Conservation (phyloP, 768 basidiomycete genomes). For the Mycena vulgaris region DNA sequence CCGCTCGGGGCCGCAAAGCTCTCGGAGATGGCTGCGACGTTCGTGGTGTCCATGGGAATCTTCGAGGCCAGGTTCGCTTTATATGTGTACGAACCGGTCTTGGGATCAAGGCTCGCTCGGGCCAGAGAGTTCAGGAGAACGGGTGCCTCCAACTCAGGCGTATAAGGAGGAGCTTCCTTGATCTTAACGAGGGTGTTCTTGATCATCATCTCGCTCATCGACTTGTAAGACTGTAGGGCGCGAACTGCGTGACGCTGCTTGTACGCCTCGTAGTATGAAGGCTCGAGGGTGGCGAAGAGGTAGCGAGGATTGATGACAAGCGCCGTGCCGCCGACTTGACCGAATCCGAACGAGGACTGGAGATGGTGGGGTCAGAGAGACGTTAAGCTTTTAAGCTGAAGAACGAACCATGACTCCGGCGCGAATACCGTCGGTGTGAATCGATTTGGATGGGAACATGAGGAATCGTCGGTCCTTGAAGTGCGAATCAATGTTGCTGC, state of each 20-base stretch:
- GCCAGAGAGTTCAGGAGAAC: conserved; percentile 95
- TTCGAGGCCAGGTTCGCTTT: conserved; percentile 70
- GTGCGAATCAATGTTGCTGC: conserved; percentile 92
- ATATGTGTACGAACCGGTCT: conserved; percentile 92
- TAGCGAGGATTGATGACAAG: conserved; percentile 93
- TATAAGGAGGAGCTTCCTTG: conserved; percentile 94
- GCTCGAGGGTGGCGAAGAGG: conserved; percentile 87
- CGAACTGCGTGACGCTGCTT: conserved; percentile 76
- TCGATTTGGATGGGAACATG: conserved; percentile 97
- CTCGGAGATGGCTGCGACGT: conserved; percentile 75
- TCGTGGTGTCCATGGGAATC: conserved; percentile 71
- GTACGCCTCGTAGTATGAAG: conserved; percentile 86
- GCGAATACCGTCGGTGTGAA: conserved; percentile 93
- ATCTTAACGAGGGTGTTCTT: conserved; percentile 93
- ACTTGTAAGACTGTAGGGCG: conserved; percentile 83
- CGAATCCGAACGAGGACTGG: conserved; percentile 96
- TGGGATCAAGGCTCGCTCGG: conserved; percentile 83
- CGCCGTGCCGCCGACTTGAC: conserved; percentile 96
- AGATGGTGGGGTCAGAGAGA: background rate
- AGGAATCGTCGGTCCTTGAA: conserved; percentile 92
- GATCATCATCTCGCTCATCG: conserved; percentile 97
- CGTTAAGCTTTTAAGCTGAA: background rate
- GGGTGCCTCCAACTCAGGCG: conserved; percentile 85
- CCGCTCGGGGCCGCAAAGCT: conserved; percentile 56
- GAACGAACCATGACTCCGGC: conserved; percentile 87